Conservation (phyloP, 164 flowering plant genomes). For the Warburgia ugandensis region DNA sequence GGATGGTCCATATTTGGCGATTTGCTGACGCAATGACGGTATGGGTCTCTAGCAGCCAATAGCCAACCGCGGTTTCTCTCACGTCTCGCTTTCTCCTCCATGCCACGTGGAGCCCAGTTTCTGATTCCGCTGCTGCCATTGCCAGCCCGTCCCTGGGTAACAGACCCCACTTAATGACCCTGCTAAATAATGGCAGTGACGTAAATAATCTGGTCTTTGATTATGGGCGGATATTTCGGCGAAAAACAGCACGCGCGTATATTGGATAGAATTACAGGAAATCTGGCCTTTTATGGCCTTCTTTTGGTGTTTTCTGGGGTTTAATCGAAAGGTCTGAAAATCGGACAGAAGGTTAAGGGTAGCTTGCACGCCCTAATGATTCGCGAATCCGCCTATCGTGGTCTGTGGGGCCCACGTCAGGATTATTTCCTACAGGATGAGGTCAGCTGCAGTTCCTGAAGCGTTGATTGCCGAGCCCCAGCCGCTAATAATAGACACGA, state of each 20-base stretch:
- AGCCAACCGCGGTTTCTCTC: not conserved
- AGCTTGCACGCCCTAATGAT: constrained; percentile 3
- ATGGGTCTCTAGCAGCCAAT: constrained; percentile 2
- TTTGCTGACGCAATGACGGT: constrained; percentile 1
- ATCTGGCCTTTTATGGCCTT: not conserved
- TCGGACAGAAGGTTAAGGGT: not conserved
- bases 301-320: not conserved
- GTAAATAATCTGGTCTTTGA: not conserved
- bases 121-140: not conserved
- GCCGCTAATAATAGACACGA: constrained; percentile 2
- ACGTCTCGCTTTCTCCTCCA: constrained; percentile 6
- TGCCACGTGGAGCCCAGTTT: constrained; percentile 1
- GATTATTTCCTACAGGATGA: not conserved
- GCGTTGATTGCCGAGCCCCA: constrained; percentile 5
- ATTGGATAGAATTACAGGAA: too few relatives aligned
- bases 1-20: not conserved
- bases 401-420: constrained; percentile 1
- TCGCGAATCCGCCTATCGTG: constrained; percentile 3
- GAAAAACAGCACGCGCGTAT: not conserved
- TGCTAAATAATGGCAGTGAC: constrained; percentile 3
- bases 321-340: not conserved
- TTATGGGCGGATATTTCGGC: constrained; percentile 1
- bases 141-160: not conserved
- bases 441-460: constrained; percentile 2
- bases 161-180: not conserved